Evolutionary conservation across 805 yeast genomes (phyloP).

Genomic region (Candida ascalaphidarum): DNA sequence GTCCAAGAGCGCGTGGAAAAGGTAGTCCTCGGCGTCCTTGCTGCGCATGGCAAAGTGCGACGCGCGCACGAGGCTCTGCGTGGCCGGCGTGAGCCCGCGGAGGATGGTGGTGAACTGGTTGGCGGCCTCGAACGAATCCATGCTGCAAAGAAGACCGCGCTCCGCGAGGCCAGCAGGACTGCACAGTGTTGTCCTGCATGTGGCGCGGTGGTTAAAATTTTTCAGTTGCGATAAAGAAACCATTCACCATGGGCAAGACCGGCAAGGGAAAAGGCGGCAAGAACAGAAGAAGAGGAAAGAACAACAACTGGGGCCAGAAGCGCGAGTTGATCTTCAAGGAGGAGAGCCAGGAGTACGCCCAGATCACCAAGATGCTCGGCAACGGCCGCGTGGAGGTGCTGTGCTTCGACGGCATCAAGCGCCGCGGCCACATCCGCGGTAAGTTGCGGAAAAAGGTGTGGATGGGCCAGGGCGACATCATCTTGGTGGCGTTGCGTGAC

Average conservation of each 20-base stretch:
- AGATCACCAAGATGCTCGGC: slow-evolving; percentile 96
- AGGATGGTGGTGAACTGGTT: slow-evolving; percentile 65
- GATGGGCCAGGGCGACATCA: slow-evolving; percentile 99
- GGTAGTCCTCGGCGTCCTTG: slow-evolving; percentile 55
- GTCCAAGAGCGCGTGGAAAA: slow-evolving; percentile 59
- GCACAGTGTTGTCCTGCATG: not conserved
- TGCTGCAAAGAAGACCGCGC: slow-evolving; percentile 11
- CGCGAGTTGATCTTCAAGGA: slow-evolving; percentile 89
- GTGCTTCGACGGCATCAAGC: slow-evolving; percentile 88
- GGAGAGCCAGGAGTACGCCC: slow-evolving; percentile 98
- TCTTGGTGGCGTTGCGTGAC: slow-evolving; percentile 91
- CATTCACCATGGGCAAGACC: slow-evolving; percentile 58
- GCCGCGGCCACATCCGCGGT: slow-evolving; percentile 98
- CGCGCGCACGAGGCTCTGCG: slow-evolving; percentile 39
- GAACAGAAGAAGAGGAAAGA: slow-evolving; percentile 98
- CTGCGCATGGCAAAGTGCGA: slow-evolving; percentile 51
- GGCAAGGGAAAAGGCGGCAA: slow-evolving; percentile 82
- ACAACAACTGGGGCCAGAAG: slow-evolving; percentile 82
- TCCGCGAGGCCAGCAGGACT: not conserved
- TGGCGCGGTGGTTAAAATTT: not conserved
- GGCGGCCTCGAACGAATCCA: slow-evolving; percentile 89
- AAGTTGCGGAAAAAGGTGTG: slow-evolving; percentile 98
- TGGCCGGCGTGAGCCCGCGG: slow-evolving; percentile 56
- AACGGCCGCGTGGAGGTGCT: slow-evolving; percentile 93
- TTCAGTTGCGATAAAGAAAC: slow-evolving; percentile 1